phyloP scores from a whole-genome alignment of 2,329 filamentous ascomycete species.

The Magnaporthiopsis poae region DNA sequence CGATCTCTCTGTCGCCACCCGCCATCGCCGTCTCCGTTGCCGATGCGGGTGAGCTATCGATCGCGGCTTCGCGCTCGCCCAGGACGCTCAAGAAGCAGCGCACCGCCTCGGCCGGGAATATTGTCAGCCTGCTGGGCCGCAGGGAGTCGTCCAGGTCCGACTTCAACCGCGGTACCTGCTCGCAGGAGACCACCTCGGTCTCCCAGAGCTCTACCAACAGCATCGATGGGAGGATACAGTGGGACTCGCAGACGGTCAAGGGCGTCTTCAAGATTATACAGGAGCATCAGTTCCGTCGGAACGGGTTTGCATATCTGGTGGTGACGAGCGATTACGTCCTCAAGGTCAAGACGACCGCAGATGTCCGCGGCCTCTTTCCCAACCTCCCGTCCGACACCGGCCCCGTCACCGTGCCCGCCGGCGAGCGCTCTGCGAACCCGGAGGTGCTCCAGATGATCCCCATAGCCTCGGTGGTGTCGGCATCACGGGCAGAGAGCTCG shows the following conservation, averaged over 20 bases:
- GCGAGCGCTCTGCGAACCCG: slow-evolving; percentile 16
- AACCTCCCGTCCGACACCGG: slow-evolving; percentile 24
- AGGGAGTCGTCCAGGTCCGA: slow-evolving; percentile 23
- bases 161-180: slow-evolving; percentile 15
- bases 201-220: slow-evolving; percentile 20
- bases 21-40: background rate
- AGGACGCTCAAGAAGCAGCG: slow-evolving; percentile 12
- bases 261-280: slow-evolving; percentile 37
- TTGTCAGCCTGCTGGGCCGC: slow-evolving; percentile 14
- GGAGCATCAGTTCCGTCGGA: slow-evolving; percentile 31
- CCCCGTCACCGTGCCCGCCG: slow-evolving; percentile 18
- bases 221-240: slow-evolving; percentile 24
- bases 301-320: slow-evolving; percentile 39
- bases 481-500: slow-evolving; percentile 41
- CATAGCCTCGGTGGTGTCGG: slow-evolving; percentile 40
- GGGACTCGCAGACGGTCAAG: slow-evolving; percentile 19
- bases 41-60: background rate
- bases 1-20: background rate
- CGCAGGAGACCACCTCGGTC: slow-evolving; percentile 17
- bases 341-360: slow-evolving; percentile 38
- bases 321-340: slow-evolving; percentile 40
- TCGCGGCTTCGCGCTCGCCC: slow-evolving; percentile 9
- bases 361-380: slow-evolving; percentile 38
- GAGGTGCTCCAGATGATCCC: slow-evolving; percentile 35
- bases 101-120: background rate